Evolutionary conservation across 148 eudicot species (phyloP), one percentile per base, ranked within the genome.

Genomic region (Amaranthus palmeri): DNA sequence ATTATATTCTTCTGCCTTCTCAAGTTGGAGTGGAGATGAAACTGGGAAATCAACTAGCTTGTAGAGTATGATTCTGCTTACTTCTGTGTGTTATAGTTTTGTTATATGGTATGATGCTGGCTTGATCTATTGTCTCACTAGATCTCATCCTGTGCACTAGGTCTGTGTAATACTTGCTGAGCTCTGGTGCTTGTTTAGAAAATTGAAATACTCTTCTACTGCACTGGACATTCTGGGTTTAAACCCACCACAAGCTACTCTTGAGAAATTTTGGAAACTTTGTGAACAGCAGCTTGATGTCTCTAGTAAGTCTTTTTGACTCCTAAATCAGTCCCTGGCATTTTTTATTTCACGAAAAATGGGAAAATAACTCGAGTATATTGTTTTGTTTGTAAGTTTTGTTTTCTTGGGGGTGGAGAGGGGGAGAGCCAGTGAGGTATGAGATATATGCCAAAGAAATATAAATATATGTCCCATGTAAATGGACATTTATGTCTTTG

Each of bases 111-210:
- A 13, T 54, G 54, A 52, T 7, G 57, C 57, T 12, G 6, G 68
- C 52, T 42, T 3, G 53, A 55, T 15, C 11, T 54, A 50, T 54
- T 69, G 59, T 76, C 55, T 82, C 36, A 83, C 61, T 70, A 50
- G 54, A 74, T 66, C 51, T 62, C 54, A 44, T 64, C 48, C 66
- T 83, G 46, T 83, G 45, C 43, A 51, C 65, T 63, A 95, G 99
- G 99, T 91, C 48, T 91, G 99, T 73, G 72, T 83, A 17, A 83
- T 85, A 69, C 82, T 89, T 68, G 89, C 86, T 77, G 99, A 95
- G 75, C 74, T 82, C 6, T 95, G 99, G 96, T 79, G 76, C 78
- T 74, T 89, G 59, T 95, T 95, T 76, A 90, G 83, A 81, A 87
- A 83, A 75, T 69, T 88, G 43, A 86, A 79, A 71, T 95, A 83